Evolutionary conservation across 2,329 filamentous ascomycete species (phyloP).

Genomic region (Tolypocladium sp.): DNA sequence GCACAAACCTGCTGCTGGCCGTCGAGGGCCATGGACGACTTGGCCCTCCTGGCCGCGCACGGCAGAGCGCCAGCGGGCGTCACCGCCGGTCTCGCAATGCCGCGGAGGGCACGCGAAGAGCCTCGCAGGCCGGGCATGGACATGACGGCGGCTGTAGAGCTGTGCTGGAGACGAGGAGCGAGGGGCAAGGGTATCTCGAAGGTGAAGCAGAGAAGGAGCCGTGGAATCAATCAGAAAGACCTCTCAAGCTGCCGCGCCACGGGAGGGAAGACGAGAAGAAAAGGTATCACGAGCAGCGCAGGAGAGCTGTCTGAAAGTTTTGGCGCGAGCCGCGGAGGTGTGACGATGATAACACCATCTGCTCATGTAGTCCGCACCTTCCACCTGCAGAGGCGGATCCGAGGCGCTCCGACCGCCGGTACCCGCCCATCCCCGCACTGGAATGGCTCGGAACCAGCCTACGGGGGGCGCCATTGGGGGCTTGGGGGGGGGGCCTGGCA

Average conservation of each 20-base stretch:
- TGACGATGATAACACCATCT: not conserved
- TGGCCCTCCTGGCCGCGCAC: slow-evolving; percentile 23
- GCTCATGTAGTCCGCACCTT: not conserved
- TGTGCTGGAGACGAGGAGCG: not conserved
- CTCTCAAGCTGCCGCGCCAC: not conserved
- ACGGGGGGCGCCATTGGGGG: not conserved
- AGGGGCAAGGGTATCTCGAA: not conserved
- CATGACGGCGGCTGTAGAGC: slow-evolving; percentile 23
- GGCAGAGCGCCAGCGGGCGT: slow-evolving; percentile 10
- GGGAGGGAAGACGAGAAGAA: not conserved
- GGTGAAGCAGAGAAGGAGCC: not conserved
- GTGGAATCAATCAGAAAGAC: not conserved
- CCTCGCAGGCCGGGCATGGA: slow-evolving; percentile 37
- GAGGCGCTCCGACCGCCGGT: slow-evolving; percentile 13
- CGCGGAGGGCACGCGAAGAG: slow-evolving; percentile 37
- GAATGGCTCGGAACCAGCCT: not conserved
- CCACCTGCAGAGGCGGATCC: not conserved
- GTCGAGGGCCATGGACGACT: slow-evolving; percentile 41
- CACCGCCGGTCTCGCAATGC: slow-evolving; percentile 23
- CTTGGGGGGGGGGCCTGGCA: not conserved
- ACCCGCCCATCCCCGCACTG: slow-evolving; percentile 8
- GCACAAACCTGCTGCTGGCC: slow-evolving; percentile 49
- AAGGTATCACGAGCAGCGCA: not conserved
- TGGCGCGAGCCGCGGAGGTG: not conserved
- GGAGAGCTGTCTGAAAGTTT: not conserved